Evolutionary conservation across 2,329 filamentous ascomycete genomes (phyloP).

Genomic region (Ascochyta lentis): DNA sequence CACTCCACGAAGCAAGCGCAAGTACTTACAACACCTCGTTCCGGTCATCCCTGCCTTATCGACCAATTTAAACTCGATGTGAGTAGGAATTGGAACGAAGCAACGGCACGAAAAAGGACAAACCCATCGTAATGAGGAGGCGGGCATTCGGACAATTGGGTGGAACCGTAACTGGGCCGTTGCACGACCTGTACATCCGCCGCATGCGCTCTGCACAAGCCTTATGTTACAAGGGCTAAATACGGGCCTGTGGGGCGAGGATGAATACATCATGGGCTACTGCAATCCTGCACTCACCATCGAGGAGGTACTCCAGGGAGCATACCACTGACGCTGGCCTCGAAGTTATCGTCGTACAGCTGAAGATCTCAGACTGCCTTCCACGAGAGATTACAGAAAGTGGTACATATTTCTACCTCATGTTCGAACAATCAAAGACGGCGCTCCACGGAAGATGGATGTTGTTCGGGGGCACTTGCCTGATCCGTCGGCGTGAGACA

Average conservation of each 20-base stretch:
- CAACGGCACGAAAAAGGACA: neutral
- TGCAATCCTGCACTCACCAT: neutral
- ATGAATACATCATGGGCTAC: neutral
- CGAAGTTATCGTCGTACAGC: neutral
- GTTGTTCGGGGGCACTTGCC: neutral
- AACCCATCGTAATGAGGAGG: neutral
- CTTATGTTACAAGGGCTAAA: neutral
- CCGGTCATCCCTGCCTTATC: too few relatives aligned
- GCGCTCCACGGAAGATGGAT: neutral
- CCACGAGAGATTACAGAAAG: neutral
- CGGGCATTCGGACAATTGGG: neutral
- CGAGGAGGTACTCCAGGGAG: neutral
- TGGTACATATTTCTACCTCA: neutral
- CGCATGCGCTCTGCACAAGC: neutral
- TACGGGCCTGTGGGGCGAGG: neutral
- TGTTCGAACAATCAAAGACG: neutral
- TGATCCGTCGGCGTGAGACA: neutral
- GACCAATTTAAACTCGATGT: neutral
- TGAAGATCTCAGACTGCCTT: too few relatives aligned
- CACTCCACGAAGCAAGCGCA: too few relatives aligned
- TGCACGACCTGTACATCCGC: neutral
- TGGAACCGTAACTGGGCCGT: neutral
- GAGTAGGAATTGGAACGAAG: neutral
- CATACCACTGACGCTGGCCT: neutral
- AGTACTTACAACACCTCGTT: too few relatives aligned